These are phyloP conservation scores for Pichia rugopelliculosa DNA, from an alignment of 805 yeast species.

Conservation along the genomic window DNA sequence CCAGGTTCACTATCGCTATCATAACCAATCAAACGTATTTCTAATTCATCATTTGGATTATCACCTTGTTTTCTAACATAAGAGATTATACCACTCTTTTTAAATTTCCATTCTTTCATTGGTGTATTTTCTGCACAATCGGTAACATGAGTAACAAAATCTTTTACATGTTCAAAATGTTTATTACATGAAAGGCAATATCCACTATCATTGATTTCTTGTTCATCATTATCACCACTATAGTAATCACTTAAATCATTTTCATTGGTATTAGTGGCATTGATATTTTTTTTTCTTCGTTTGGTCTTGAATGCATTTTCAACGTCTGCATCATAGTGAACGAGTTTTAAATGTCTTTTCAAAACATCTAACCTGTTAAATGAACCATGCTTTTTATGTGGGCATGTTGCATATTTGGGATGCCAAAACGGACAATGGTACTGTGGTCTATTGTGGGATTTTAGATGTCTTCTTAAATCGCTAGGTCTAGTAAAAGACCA, in stretches of 20 bases:
- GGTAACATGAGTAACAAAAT: constrained; percentile 57
- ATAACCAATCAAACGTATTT: neutral
- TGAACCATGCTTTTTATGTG: constrained; percentile 67
- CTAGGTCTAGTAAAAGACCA: constrained; percentile 69
- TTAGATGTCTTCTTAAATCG: constrained; percentile 59
- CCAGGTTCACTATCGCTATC: neutral
- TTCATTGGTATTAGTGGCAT: constrained; percentile 14
- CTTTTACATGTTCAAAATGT: constrained; percentile 45
- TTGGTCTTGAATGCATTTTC: neutral
- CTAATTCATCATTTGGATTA: constrained; percentile 3
- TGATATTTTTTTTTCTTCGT: neutral
- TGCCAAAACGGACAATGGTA: constrained; percentile 71
- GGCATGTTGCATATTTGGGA: constrained; percentile 52
- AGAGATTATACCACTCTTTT: constrained; percentile 26
- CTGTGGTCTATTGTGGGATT: constrained; percentile 59
- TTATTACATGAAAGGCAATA: constrained; percentile 60
- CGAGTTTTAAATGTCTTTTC: constrained; percentile 62
- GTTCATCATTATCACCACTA: constrained; percentile 3
- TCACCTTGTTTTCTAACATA: constrained; percentile 21
- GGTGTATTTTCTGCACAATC: constrained; percentile 45
- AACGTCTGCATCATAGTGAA: constrained; percentile 47
- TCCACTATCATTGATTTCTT: constrained; percentile 41
- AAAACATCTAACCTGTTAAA: constrained; percentile 69
- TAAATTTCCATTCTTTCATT: constrained; percentile 28
- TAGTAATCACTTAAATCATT: constrained; percentile 16